Conservation (phyloP, 257 asterid species). For the Lantana camara region DNA sequence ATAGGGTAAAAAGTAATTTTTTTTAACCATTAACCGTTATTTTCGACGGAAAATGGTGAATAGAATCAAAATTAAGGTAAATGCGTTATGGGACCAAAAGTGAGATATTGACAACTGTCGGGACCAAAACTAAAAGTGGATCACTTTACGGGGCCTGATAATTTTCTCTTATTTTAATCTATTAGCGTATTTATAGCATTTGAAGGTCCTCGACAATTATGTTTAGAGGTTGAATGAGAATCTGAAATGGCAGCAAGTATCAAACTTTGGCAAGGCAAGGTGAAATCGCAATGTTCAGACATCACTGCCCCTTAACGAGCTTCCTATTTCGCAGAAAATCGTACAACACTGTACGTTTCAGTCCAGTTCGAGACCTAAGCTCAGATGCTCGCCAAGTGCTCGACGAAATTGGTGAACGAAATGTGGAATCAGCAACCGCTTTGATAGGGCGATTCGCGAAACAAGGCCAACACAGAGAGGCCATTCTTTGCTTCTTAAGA, state of each 20-base stretch:
- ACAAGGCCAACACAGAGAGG: slow-evolving; percentile 53
- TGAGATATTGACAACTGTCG: too few species aligned
- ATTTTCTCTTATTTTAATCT: too few species aligned
- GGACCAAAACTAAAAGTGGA: too few species aligned
- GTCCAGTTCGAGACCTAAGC: background rate
- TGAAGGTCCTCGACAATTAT: too few species aligned
- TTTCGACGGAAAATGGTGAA: too few species aligned
- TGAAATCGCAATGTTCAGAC: slow-evolving; percentile 20
- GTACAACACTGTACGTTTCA: slow-evolving; percentile 9
- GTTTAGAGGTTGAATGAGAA: background rate
- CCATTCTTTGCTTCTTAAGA: slow-evolving; percentile 47
- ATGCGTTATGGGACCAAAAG: too few species aligned
- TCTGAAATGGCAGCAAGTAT: slow-evolving; percentile 10
- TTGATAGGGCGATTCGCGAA: slow-evolving; percentile 52
- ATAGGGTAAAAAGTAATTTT: too few species aligned
- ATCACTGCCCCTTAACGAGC: slow-evolving; percentile 1
- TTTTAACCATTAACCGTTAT: too few species aligned
- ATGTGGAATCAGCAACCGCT: slow-evolving; percentile 56
- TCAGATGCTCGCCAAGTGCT: slow-evolving; percentile 40
- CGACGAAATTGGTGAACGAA: slow-evolving; percentile 60
- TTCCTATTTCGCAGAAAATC: background rate
- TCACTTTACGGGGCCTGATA: too few species aligned
- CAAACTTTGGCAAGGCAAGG: background rate
- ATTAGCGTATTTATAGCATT: too few species aligned
- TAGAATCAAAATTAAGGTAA: too few species aligned